Evolutionary conservation across 148 eudicot genomes (phyloP).

Genomic region (Rhododendron ferrugineum): DNA sequence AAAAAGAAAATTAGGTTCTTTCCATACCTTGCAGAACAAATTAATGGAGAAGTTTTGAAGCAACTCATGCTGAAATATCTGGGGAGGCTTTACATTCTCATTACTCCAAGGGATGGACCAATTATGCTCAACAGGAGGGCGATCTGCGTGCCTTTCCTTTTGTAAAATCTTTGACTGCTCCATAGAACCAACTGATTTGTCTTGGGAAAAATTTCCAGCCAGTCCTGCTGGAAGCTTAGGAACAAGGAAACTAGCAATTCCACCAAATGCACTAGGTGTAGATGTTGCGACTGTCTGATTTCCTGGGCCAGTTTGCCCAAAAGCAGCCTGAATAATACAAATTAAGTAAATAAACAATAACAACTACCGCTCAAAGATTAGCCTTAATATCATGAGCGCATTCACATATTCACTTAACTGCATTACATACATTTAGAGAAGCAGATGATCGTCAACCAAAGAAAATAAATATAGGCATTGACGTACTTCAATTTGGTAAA

Average conservation of each 20-base stretch:
- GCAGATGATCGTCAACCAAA: not conserved
- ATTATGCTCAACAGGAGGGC: slow-evolving; percentile 90
- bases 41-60: slow-evolving; percentile 91
- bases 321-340: slow-evolving; percentile 51
- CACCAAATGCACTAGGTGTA: slow-evolving; percentile 83
- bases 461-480: not conserved
- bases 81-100: slow-evolving; percentile 56
- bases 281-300: slow-evolving; percentile 54
- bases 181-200: slow-evolving; percentile 41
- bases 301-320: slow-evolving; percentile 66
- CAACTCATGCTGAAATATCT: slow-evolving; percentile 97
- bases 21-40: slow-evolving; percentile 92
- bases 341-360: not conserved
- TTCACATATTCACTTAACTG: slow-evolving; percentile 3
- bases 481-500: slow-evolving; percentile 87
- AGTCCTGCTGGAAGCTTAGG: slow-evolving; percentile 86
- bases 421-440: not conserved
- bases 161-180: slow-evolving; percentile 55
- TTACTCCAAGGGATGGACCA: slow-evolving; percentile 78
- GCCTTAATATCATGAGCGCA: not conserved
- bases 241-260: slow-evolving; percentile 92
- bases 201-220: slow-evolving; percentile 57
- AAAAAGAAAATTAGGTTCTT: not conserved
- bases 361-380: not conserved
- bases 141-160: slow-evolving; percentile 89